Evolutionary conservation across 495 filamentous ascomycete genomes (phyloP).

Genomic region (Parachaetomium inaequale): DNA sequence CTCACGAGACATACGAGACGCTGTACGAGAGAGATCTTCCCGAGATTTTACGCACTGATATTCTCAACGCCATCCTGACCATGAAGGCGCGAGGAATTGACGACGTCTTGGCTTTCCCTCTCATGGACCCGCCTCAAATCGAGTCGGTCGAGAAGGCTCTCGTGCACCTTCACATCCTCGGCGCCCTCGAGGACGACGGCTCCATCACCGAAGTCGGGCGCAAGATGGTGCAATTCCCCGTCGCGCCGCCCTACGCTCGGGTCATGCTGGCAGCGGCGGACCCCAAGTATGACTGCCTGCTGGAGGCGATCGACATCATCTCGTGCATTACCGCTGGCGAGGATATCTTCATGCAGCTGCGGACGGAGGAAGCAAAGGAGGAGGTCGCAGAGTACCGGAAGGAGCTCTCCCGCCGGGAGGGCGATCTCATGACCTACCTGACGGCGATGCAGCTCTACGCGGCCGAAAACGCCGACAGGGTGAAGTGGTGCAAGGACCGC

Average conservation of each 20-base stretch:
- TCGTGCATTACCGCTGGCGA: slow-evolving; percentile 79
- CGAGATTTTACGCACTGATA: slow-evolving; percentile 87
- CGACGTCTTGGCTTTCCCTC: slow-evolving; percentile 77
- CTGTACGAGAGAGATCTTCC: slow-evolving; percentile 74
- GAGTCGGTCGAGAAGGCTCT: slow-evolving; percentile 81
- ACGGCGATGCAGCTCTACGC: slow-evolving; percentile 78
- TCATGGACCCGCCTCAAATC: slow-evolving; percentile 74
- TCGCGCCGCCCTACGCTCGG: slow-evolving; percentile 76
- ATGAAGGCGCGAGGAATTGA: slow-evolving; percentile 91
- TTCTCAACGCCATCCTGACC: slow-evolving; percentile 78
- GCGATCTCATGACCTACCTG: slow-evolving; percentile 85
- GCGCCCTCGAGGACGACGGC: slow-evolving; percentile 69
- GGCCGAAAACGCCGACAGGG: slow-evolving; percentile 67
- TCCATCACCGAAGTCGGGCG: slow-evolving; percentile 68
- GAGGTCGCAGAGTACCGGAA: slow-evolving; percentile 66
- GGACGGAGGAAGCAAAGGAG: slow-evolving; percentile 77
- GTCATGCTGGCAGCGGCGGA: slow-evolving; percentile 78
- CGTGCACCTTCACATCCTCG: slow-evolving; percentile 71
- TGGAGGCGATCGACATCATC: slow-evolving; percentile 88
- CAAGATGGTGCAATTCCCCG: slow-evolving; percentile 76
- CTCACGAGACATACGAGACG: slow-evolving; percentile 67
- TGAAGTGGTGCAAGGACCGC: slow-evolving; percentile 72
- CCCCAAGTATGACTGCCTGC: slow-evolving; percentile 62
- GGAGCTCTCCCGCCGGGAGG: slow-evolving; percentile 74
- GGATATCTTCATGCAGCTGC: slow-evolving; percentile 78